phyloP scores from a whole-genome alignment of 768 basidiomycete species.

The Xanthoconium purpureum region DNA sequence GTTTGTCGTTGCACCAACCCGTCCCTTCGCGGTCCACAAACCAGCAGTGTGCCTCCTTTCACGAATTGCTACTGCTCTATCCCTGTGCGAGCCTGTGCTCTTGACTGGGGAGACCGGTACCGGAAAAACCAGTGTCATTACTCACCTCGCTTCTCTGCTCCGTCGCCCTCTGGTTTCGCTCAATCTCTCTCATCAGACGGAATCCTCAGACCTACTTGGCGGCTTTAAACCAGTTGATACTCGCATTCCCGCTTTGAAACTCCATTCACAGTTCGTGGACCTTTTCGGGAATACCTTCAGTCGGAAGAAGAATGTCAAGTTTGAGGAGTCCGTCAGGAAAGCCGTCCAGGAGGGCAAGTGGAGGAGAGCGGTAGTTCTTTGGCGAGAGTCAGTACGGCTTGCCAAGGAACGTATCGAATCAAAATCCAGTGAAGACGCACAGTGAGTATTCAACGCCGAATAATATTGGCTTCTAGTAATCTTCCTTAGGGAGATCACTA shows the following conservation, averaged over 20 bases:
- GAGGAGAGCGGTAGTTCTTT: slow-evolving; percentile 78
- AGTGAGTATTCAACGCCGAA: slow-evolving; percentile 16
- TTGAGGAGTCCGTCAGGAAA: slow-evolving; percentile 76
- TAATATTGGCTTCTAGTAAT: not conserved
- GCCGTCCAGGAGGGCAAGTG: slow-evolving; percentile 82
- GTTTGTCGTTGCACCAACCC: slow-evolving; percentile 32
- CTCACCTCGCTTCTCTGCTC: slow-evolving; percentile 80
- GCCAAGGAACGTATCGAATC: slow-evolving; percentile 61
- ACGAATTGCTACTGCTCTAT: slow-evolving; percentile 70
- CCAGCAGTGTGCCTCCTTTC: slow-evolving; percentile 80
- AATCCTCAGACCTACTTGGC: slow-evolving; percentile 89
- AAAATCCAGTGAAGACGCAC: slow-evolving; percentile 29
- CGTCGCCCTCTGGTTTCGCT: slow-evolving; percentile 77
- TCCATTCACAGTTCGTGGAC: slow-evolving; percentile 73
- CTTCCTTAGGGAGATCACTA: slow-evolving; percentile 13
- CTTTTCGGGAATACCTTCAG: slow-evolving; percentile 88
- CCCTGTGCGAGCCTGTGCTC: slow-evolving; percentile 77
- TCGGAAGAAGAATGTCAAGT: slow-evolving; percentile 82
- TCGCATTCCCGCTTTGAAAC: slow-evolving; percentile 63
- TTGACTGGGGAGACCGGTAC: slow-evolving; percentile 99
- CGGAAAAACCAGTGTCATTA: slow-evolving; percentile 92
- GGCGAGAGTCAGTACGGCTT: slow-evolving; percentile 72
- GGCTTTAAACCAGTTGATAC: slow-evolving; percentile 96
- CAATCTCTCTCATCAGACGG: slow-evolving; percentile 95
- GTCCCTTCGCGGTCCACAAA: slow-evolving; percentile 86